Evolutionary conservation across 139 green algal genomes (phyloP), one percentile per base, ranked within the genome.

Genomic region (Pedinophyceae sp.): DNA sequence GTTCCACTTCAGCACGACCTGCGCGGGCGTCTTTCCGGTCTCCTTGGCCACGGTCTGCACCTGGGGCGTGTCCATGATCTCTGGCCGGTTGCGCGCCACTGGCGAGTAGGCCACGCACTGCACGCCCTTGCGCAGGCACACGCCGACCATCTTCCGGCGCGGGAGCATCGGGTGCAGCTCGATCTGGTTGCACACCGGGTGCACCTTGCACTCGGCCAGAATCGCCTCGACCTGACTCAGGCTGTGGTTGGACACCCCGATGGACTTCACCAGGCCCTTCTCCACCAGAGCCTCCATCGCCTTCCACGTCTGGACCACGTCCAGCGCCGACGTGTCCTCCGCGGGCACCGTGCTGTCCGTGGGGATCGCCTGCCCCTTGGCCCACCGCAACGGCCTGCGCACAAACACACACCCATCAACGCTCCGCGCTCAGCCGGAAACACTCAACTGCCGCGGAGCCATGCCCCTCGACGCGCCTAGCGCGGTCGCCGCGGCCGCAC

Each of bases 191-290:
- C 82, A 68, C 1, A 72, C 61, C 7, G 84, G 81, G 43, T 72
- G 75, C 54, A 84, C 68, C 30, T 66, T 62, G 16, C 57, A 66
- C 17, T 17, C 49, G 27, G 47, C 45, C 34, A 91, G 57, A 30
- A 93, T 26, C 56, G 77, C 71, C 59, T 87, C 83, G 7, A 92
- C 60, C 70, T 94, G 90, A 19, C 48, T 43, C 1, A 50, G 51
- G 4, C 59, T 79, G 58, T 89, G 87, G 69, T 95, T 95, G 69
- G 57, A 77, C 0, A 93, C 65, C 5, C 86, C 86, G 40, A 95
- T 92, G 47, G 48, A 57, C 38, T 68, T 69, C 15, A 83, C 70
- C 23, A 90, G 62, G 3, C 77, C 77, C 7, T 79, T 71, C 0
- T 82, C 78, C 10, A 93, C 85, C 24, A 81, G 64, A 13, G 48